Evolutionary conservation across 306 rosid genomes (phyloP).

Genomic region (Inga laurina): DNA sequence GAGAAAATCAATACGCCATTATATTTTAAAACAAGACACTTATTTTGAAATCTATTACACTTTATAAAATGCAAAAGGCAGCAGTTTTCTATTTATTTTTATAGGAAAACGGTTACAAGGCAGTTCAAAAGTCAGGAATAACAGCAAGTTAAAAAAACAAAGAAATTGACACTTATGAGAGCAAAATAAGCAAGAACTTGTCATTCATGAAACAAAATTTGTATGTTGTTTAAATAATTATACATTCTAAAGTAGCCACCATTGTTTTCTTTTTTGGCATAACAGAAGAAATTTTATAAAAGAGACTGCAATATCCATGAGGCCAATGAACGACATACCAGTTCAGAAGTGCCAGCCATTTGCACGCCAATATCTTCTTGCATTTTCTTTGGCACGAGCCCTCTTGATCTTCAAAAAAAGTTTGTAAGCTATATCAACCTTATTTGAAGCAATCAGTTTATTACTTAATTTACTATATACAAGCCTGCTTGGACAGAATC

Average conservation of each 20-base stretch:
- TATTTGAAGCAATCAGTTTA: constrained; percentile 60
- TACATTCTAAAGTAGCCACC: not conserved
- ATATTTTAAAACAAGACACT: no score
- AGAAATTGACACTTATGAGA: not conserved
- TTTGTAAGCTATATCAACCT: constrained; percentile 67
- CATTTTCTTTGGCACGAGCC: constrained; percentile 64
- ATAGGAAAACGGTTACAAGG: not conserved
- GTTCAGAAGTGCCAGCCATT: constrained; percentile 91
- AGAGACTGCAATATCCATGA: constrained; percentile 1
- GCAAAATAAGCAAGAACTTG: not conserved
- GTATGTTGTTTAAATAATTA: not conserved
- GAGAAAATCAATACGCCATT: no score
- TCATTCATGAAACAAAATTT: not conserved
- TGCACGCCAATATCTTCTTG: constrained; percentile 70
- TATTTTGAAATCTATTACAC: no score
- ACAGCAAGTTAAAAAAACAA: no score
- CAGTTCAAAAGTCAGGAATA: not conserved
- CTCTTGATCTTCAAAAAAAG: constrained; percentile 68
- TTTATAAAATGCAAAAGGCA: no score
- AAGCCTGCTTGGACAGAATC: constrained; percentile 81
- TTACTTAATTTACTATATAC: constrained; percentile 71
- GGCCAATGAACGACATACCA: constrained; percentile 12
- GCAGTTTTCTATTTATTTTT: not conserved
- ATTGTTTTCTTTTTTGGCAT: not conserved
- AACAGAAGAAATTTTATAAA: not conserved